Evolutionary conservation across 352 stramenopile genomes (phyloP).

Genomic region (Halophytophthora batemanensis): DNA sequence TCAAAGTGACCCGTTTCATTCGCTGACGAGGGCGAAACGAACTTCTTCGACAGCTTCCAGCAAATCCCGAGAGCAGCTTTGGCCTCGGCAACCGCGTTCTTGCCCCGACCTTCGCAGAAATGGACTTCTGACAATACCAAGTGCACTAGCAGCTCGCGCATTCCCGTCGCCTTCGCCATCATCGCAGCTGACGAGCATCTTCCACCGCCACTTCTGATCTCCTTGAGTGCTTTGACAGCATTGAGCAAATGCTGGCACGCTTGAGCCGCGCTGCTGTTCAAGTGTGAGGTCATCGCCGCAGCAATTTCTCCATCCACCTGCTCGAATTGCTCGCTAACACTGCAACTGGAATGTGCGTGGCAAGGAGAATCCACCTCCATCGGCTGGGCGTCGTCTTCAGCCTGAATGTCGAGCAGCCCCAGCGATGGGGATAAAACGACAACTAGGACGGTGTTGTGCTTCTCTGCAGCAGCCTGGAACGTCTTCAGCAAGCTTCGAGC

Average conservation of each 20-base stretch:
- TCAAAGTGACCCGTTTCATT: constrained; percentile 25
- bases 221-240: constrained; percentile 11
- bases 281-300: constrained; percentile 12
- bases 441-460: not conserved
- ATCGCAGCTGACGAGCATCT: constrained; percentile 6
- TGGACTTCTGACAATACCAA: constrained; percentile 51
- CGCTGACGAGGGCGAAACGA: constrained; percentile 10
- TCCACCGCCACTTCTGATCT: constrained; percentile 10
- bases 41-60: constrained; percentile 62
- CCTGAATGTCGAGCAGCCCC: constrained; percentile 16
- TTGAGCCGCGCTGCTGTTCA: constrained; percentile 9
- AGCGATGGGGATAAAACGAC: constrained; percentile 23
- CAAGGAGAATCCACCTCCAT: constrained; percentile 1
- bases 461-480: constrained; percentile 10
- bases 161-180: constrained; percentile 33
- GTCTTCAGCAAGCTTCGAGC: constrained; percentile 34
- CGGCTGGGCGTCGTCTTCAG: constrained; percentile 1
- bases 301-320: constrained; percentile 35
- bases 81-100: constrained; percentile 44
- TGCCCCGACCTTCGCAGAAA: constrained; percentile 42
- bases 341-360: not conserved
- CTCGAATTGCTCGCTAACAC: constrained; percentile 21
- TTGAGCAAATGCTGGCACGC: constrained; percentile 27
- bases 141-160: constrained; percentile 53
- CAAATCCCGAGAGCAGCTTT: constrained; percentile 65